phyloP scores from a whole-genome alignment of 1,139 yeast species.

The Yamadazyma friedrichii region DNA sequence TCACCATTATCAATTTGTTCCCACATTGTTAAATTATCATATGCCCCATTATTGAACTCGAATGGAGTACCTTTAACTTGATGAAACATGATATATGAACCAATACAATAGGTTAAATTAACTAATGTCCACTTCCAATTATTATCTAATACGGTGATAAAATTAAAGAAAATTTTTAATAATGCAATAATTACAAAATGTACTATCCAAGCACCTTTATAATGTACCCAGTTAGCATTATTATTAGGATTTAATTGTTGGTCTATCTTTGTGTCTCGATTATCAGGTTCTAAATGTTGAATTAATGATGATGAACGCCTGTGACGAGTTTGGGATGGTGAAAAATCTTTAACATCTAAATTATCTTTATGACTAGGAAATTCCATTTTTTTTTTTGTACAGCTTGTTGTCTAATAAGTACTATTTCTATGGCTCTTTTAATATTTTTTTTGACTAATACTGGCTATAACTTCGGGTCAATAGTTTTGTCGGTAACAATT shows the following conservation, averaged over 20 bases:
- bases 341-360: conserved; percentile 10
- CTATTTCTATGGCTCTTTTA: too few species aligned
- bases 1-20: conserved; percentile 97
- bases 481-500: background rate
- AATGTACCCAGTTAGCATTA: conserved; percentile 95
- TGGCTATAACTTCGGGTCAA: background rate
- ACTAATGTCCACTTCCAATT: conserved; percentile 95
- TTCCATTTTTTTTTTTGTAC: conserved; percentile 1
- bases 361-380: conserved; percentile 9
- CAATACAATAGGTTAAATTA: conserved; percentile 83
- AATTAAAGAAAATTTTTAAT: conserved; percentile 72
- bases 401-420: background rate
- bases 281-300: conserved; percentile 90
- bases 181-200: conserved; percentile 80
- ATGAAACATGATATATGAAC: conserved; percentile 95
- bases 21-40: conserved; percentile 97
- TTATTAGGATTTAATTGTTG: conserved; percentile 86
- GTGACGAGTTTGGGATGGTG: conserved; percentile 30
- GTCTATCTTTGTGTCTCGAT: conserved; percentile 88
- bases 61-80: conserved; percentile 96
- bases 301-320: conserved; percentile 56
- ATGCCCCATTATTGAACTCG: conserved; percentile 95
- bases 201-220: conserved; percentile 93
- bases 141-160: conserved; percentile 65
- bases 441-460: background rate